phyloP scores from a whole-genome alignment of 2,329 filamentous ascomycete genomes.

The Gnomoniopsis smithogilvyi region DNA sequence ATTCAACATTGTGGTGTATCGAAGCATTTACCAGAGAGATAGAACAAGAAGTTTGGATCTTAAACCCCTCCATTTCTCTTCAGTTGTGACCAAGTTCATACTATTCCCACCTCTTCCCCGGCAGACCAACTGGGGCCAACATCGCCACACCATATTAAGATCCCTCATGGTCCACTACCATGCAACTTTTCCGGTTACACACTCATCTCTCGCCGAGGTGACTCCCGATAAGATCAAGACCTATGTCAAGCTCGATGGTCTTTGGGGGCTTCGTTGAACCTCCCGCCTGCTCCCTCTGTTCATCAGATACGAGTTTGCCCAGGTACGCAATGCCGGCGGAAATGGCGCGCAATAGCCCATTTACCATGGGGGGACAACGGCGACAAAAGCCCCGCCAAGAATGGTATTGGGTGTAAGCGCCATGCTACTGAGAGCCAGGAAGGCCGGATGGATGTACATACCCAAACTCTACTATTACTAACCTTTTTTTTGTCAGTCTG shows the following conservation, averaged over 20 bases:
- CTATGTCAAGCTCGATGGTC: background rate
- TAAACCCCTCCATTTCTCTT: no score
- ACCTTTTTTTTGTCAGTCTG: no score
- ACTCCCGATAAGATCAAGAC: background rate
- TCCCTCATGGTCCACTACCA: background rate
- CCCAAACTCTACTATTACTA: background rate
- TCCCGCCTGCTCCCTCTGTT: background rate
- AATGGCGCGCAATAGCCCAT: background rate
- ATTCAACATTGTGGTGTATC: no score
- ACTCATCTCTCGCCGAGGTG: background rate
- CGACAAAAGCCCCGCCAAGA: background rate
- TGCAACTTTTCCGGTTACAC: no score
- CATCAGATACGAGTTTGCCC: conserved; percentile 2
- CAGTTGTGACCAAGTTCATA: no score
- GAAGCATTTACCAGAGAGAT: no score
- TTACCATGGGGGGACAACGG: background rate
- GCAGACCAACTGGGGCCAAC: no score
- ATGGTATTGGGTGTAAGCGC: background rate
- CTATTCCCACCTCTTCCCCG: no score
- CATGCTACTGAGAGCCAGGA: background rate
- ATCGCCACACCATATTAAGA: no score
- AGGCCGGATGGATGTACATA: background rate
- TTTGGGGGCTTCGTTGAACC: background rate
- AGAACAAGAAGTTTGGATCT: no score
- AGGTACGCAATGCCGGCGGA: conserved; percentile 5